These are phyloP conservation scores for Psilocybe tampanensis DNA, from an alignment of 768 basidiomycete genomes.

Conservation along the genomic window DNA sequence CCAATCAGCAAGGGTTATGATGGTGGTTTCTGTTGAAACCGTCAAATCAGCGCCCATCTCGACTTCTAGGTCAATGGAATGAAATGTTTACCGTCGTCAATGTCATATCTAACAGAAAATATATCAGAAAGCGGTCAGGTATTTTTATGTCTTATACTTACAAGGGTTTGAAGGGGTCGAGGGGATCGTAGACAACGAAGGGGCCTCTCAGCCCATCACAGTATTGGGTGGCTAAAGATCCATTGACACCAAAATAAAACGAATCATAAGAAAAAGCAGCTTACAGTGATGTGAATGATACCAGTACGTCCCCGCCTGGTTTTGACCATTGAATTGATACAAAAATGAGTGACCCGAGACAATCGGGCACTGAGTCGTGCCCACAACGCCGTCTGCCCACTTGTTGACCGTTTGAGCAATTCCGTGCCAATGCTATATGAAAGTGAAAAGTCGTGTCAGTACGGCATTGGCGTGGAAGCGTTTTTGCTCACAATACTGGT, in stretches of 20 bases:
- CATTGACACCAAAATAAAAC: neutral
- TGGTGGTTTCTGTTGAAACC: slow-evolving; percentile 27
- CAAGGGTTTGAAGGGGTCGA: slow-evolving; percentile 23
- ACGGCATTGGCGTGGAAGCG: neutral
- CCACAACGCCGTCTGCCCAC: slow-evolving; percentile 42
- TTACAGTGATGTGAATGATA: slow-evolving; percentile 40
- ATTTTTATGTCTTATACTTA: slow-evolving; percentile 6
- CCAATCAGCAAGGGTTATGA: slow-evolving; percentile 20
- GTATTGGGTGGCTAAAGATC: slow-evolving; percentile 46
- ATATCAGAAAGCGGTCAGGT: neutral
- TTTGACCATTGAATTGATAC: slow-evolving; percentile 20
- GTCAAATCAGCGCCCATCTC: neutral
- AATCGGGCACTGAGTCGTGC: slow-evolving; percentile 46
- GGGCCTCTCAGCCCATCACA: slow-evolving; percentile 58
- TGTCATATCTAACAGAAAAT: slow-evolving; percentile 26
- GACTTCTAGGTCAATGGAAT: neutral
- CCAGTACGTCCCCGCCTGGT: slow-evolving; percentile 52
- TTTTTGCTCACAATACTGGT: slow-evolving; percentile 30
- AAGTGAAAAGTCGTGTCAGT: neutral
- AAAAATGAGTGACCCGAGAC: slow-evolving; percentile 36
- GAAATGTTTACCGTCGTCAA: slow-evolving; percentile 45
- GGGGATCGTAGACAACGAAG: slow-evolving; percentile 26
- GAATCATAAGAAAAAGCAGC: neutral
- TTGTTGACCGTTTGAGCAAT: slow-evolving; percentile 35
- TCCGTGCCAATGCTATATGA: slow-evolving; percentile 48